A percentile compares a stretch with the other conserved stretches of the same genome.
Evolutionary conservation across 805 yeast species (phyloP).

Genomic region (Grigorovia jiainica): DNA sequence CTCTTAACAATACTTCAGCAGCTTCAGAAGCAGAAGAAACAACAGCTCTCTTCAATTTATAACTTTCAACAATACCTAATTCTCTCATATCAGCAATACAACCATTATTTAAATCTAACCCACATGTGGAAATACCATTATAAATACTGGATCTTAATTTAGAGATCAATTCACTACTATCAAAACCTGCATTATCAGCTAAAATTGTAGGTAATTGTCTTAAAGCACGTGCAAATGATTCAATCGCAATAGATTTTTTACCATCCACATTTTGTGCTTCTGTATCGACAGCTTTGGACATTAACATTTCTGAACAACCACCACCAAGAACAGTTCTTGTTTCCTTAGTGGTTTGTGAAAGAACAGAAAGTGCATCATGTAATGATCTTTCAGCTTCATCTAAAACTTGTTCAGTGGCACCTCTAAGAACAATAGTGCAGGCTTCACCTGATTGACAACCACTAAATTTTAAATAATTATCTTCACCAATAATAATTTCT

Average conservation of each 20-base stretch:
- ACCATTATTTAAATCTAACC: constrained; percentile 81
- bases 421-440: constrained; percentile 90
- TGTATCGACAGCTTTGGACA: constrained; percentile 94
- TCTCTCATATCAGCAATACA: constrained; percentile 89
- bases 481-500: constrained; percentile 90
- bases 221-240: constrained; percentile 86
- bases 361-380: constrained; percentile 92
- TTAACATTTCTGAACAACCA: constrained; percentile 90
- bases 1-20: constrained; percentile 89
- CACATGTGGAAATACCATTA: constrained; percentile 85
- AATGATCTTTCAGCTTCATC: constrained; percentile 96
- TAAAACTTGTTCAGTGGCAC: constrained; percentile 93
- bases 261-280: constrained; percentile 89
- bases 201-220: constrained; percentile 91
- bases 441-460: constrained; percentile 95
- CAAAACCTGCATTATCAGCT: constrained; percentile 96
- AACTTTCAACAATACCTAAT: constrained; percentile 85
- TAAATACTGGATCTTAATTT: constrained; percentile 77
- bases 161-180: constrained; percentile 84
- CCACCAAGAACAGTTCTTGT: constrained; percentile 91
- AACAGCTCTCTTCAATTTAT: constrained; percentile 85
- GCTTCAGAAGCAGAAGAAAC: constrained; percentile 97
- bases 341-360: constrained; percentile 88
- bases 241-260: constrained; percentile 88
- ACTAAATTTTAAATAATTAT: constrained; percentile 79